Evolutionary conservation across 1,284 basidiomycete genomes (phyloP).

Genomic region (Ganoderma lucidum): DNA sequence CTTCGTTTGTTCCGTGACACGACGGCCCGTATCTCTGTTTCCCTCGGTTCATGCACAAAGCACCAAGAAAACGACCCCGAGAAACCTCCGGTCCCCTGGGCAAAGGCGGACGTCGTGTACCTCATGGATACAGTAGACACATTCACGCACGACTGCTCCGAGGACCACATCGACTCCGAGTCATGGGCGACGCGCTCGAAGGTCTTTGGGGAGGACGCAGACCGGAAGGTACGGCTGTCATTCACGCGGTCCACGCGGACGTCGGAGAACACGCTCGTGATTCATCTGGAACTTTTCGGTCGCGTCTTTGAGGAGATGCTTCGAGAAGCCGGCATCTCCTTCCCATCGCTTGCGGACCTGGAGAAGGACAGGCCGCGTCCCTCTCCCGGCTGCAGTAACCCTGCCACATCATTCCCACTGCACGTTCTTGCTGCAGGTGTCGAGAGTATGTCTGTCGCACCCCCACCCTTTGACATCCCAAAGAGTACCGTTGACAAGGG

Average conservation of each 20-base stretch:
- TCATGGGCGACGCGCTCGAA: not conserved
- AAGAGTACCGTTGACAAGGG: too few relatives aligned
- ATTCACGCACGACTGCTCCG: not conserved
- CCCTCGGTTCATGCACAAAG: not conserved
- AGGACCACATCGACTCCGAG: constrained; percentile 3
- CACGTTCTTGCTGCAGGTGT: too few relatives aligned
- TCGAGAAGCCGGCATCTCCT: not conserved
- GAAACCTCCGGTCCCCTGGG: not conserved
- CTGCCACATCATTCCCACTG: too few relatives aligned
- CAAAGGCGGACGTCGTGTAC: not conserved
- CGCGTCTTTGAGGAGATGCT: constrained; percentile 2
- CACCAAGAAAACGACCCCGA: not conserved
- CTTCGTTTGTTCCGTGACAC: not conserved
- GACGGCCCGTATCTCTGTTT: not conserved
- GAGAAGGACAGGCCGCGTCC: too few relatives aligned
- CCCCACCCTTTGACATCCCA: too few relatives aligned
- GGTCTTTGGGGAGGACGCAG: not conserved
- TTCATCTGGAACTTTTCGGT: not conserved
- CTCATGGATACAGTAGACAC: not conserved
- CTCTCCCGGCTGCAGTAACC: too few relatives aligned
- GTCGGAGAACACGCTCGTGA: not conserved
- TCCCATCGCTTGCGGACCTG: too few relatives aligned
- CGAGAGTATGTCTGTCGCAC: too few relatives aligned
- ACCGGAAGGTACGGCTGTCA: not conserved
- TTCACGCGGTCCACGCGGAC: not conserved